Conservation (phyloP, 2,329 filamentous ascomycete genomes). For the Penicillium vulpinum region DNA sequence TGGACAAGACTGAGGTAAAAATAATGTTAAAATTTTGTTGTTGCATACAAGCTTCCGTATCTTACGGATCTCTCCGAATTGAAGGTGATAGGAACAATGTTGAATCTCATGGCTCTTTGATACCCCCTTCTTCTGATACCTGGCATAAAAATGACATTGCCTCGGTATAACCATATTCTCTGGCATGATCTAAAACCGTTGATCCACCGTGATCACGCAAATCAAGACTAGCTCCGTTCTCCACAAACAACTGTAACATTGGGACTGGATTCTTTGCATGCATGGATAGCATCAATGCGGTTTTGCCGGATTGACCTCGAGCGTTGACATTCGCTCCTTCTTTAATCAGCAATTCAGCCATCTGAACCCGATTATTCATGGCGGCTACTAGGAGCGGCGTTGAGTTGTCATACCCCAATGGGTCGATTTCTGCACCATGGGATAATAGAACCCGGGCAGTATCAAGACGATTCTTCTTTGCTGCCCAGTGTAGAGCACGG, state of each 20-base stretch:
- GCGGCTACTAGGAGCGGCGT: background rate
- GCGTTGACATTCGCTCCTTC: constrained; percentile 1
- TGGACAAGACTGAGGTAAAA: too few species aligned
- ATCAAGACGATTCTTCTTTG: background rate
- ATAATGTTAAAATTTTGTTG: too few species aligned
- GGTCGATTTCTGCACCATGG: background rate
- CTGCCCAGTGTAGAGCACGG: background rate
- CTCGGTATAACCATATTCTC: background rate
- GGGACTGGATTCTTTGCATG: background rate
- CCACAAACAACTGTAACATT: background rate
- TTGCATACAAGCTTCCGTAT: too few species aligned
- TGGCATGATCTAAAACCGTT: background rate
- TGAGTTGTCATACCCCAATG: background rate
- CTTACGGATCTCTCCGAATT: too few species aligned
- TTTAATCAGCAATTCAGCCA: background rate
- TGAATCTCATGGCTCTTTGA: background rate
- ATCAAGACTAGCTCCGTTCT: background rate
- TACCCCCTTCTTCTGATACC: background rate
- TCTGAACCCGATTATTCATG: background rate
- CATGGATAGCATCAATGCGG: background rate
- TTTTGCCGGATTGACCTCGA: background rate
- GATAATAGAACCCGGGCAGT: background rate
- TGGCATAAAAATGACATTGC: background rate
- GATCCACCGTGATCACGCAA: background rate
- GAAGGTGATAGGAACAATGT: too few species aligned